Base-by-base conservation (phyloP, 768 basidiomycete species). In the Suillus occidentalis region DNA sequence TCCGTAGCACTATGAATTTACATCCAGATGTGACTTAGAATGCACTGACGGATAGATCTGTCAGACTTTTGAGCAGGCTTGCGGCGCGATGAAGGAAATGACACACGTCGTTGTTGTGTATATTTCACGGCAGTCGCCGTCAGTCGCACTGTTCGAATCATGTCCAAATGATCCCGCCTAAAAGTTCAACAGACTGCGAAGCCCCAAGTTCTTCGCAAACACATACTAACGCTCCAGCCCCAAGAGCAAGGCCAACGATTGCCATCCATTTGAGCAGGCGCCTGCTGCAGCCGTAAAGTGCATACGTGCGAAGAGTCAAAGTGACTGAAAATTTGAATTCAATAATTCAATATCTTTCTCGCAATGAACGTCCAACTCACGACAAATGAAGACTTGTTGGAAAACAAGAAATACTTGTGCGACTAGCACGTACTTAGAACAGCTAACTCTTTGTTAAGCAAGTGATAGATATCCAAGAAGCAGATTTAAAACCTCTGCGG, bases 111-210 rank as follows among this genome's bases (percentile, higher is more conserved):
- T 47, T 40, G 43, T 16, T 28, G 64, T 62, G 22, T 56, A 63
- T 66, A 34, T 42, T 65, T 42, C 74, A 70, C 62, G 81, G 1
- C 80, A 81, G 39, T 34, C 2, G 9, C 18, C 20, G n/a, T 66
- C 59, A 22, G 66, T 50, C 9, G 75, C 71, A n/a, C 69, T 66
- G 7, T 68, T 66, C 53, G 65, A 72, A 61, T 78, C 77, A 61
- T 83, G 80, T 2, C 79, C 80, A 43, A 82, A 75, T 8, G 84
- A 64, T 1, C 80, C 70, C 80, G 80, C 86, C 85, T 85, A 56
- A 7, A 36, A 16, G 37, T 8, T 28, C 5, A 42, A 39, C n/a
- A n/a, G 28, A 10, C 39, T 22, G 10, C n/a, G 53, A 28, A n/a
- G n/a, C 16, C 60, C 28, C 60, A 63, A 65, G 9, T 16, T 45